phyloP scores from a whole-genome alignment of 2,329 filamentous ascomycete species.

The Colletotrichum godetiae region DNA sequence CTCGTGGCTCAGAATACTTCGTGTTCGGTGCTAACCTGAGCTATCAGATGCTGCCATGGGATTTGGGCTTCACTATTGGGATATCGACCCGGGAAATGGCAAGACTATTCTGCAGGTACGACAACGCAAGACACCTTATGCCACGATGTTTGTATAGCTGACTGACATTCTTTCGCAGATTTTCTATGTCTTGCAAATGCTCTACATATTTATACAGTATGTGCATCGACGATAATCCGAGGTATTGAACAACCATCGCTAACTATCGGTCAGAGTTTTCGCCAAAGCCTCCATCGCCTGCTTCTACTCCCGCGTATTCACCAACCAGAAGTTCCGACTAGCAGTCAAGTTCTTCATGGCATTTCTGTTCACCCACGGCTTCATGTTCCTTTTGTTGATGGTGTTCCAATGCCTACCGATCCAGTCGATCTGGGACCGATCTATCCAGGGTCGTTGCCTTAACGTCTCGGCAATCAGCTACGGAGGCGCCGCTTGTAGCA shows the following conservation, averaged over 20 bases:
- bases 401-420: conserved; percentile 38
- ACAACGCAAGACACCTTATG: background rate
- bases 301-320: conserved; percentile 40
- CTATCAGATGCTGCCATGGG: conserved; percentile 22
- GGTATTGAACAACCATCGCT: background rate
- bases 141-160: background rate
- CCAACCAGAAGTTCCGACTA: conserved; percentile 15
- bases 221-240: background rate
- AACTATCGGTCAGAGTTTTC: background rate
- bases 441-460: conserved; percentile 21
- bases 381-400: conserved; percentile 35
- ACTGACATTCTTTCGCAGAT: conserved; percentile 15
- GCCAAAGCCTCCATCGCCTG: conserved; percentile 41
- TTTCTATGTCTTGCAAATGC: conserved; percentile 38
- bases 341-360: conserved; percentile 1
- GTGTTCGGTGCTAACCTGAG: background rate
- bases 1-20: background rate
- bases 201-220: conserved; percentile 39
- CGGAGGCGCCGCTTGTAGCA: conserved; percentile 31
- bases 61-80: conserved; percentile 40
- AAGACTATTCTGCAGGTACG: conserved; percentile 26
- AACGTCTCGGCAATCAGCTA: conserved; percentile 19
- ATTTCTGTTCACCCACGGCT: conserved; percentile 32
- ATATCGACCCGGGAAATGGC: conserved; percentile 33
- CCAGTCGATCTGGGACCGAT: conserved; percentile 32